phyloP scores from a whole-genome alignment of 2,329 filamentous ascomycete genomes.

The Fusarium abutilonis region DNA sequence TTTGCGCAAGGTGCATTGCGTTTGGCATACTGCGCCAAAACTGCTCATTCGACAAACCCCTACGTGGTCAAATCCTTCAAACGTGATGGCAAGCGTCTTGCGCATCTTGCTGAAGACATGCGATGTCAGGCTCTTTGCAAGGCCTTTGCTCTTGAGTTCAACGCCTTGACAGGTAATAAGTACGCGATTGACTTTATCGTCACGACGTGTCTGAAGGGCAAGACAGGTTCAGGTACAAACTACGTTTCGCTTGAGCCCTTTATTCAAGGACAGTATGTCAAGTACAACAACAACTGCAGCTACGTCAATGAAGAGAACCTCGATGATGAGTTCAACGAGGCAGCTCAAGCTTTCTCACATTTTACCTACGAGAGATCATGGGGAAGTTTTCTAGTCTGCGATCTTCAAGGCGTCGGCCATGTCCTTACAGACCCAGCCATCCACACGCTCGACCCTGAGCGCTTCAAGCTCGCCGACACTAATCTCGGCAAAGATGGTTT shows the following conservation, averaged over 20 bases:
- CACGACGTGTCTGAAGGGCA: slow-evolving; percentile 46
- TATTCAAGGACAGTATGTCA: slow-evolving; percentile 50
- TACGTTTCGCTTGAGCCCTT: slow-evolving; percentile 52
- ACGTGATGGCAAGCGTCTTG: slow-evolving; percentile 35
- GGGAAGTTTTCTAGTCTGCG: slow-evolving; percentile 50
- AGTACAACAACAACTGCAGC: slow-evolving; percentile 52
- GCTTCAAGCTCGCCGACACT: slow-evolving; percentile 49
- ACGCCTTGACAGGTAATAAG: slow-evolving; percentile 42
- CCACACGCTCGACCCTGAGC: slow-evolving; percentile 48
- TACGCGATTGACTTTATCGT: slow-evolving; percentile 48
- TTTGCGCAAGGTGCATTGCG: slow-evolving; percentile 49
- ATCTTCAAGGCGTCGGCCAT: slow-evolving; percentile 52
- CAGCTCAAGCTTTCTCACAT: slow-evolving; percentile 55
- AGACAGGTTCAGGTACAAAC: slow-evolving; percentile 11
- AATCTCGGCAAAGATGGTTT: slow-evolving; percentile 51
- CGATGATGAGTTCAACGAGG: slow-evolving; percentile 40
- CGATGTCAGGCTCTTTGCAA: slow-evolving; percentile 53
- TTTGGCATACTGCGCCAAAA: slow-evolving; percentile 49
- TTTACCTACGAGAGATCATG: slow-evolving; percentile 55
- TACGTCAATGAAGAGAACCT: slow-evolving; percentile 46
- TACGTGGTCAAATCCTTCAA: slow-evolving; percentile 52
- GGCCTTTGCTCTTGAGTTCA: slow-evolving; percentile 55
- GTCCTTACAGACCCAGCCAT: slow-evolving; percentile 52
- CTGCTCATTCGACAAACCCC: slow-evolving; percentile 36
- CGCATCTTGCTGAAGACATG: slow-evolving; percentile 52